These are phyloP conservation scores for Corylus heterophylla DNA, from an alignment of 306 rosid species.

Conservation along the genomic window DNA sequence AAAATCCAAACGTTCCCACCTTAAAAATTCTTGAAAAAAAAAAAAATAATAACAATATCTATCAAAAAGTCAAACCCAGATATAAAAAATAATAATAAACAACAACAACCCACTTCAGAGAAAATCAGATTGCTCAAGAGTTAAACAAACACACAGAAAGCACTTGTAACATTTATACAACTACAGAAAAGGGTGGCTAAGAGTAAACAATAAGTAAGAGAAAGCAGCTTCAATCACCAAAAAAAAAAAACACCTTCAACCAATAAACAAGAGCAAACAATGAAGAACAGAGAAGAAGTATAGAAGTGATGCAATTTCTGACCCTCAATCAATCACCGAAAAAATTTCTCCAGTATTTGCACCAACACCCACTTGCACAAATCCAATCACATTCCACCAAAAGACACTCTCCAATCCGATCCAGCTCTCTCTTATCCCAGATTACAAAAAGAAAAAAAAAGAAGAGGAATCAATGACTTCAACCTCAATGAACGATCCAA, in stretches of 20 bases:
- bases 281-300: slow-evolving; percentile 6
- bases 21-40: neutral
- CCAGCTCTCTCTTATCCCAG: slow-evolving; percentile 29
- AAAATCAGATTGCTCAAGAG: slow-evolving; percentile 21
- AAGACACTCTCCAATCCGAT: slow-evolving; percentile 31
- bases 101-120: neutral
- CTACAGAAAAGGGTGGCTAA: neutral
- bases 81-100: neutral
- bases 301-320: slow-evolving; percentile 1
- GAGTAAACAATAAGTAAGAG: slow-evolving; percentile 1
- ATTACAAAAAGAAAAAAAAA: slow-evolving; percentile 9
- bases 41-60: neutral
- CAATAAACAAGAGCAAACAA: slow-evolving; percentile 1
- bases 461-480: slow-evolving; percentile 15
- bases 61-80: neutral
- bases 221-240: slow-evolving; percentile 8
- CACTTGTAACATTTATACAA: neutral
- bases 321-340: slow-evolving; percentile 8
- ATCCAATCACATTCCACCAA: slow-evolving; percentile 26
- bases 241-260: slow-evolving; percentile 21
- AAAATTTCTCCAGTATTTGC: neutral
- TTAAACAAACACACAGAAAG: neutral
- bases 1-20: neutral
- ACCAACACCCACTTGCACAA: slow-evolving; percentile 15
- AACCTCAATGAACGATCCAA: slow-evolving; percentile 44